Percentiles rank a stretch among this genome's conserved stretches.
Conservation (phyloP, 2,329 filamentous ascomycete species). For the Diaporthe batatas region DNA sequence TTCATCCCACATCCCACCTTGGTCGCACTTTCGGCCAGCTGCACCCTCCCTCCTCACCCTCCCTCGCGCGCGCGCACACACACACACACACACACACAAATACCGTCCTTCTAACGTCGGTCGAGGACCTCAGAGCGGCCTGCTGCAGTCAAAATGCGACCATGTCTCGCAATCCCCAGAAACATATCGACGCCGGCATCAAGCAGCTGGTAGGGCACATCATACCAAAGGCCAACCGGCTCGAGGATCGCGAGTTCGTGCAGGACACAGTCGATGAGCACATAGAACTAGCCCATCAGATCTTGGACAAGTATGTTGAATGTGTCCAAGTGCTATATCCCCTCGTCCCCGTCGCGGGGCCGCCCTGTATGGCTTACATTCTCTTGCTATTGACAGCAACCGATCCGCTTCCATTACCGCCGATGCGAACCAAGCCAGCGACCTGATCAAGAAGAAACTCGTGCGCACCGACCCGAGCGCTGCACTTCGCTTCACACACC, state of each 20-base stretch:
- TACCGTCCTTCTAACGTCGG: not conserved
- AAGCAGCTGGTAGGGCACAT: slow-evolving; percentile 82
- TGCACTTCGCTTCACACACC: slow-evolving; percentile 87
- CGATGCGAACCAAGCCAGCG: slow-evolving; percentile 91
- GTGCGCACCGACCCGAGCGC: slow-evolving; percentile 83
- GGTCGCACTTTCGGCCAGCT: not conserved
- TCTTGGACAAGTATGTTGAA: slow-evolving; percentile 63
- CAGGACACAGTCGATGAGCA: slow-evolving; percentile 77
- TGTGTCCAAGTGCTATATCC: not conserved
- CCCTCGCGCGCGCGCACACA: too few relatives aligned
- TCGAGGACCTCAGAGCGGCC: not conserved
- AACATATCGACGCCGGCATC: slow-evolving; percentile 83
- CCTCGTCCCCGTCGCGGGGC: not conserved
- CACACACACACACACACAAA: too few relatives aligned
- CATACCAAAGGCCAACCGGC: slow-evolving; percentile 64
- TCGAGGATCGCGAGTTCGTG: slow-evolving; percentile 75
- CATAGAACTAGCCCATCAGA: slow-evolving; percentile 64
- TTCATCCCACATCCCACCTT: slow-evolving; percentile 26
- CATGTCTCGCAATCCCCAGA: slow-evolving; percentile 68
- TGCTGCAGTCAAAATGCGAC: slow-evolving; percentile 57
- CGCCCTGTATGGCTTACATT: slow-evolving; percentile 19
- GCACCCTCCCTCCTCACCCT: not conserved
- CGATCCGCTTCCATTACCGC: slow-evolving; percentile 68
- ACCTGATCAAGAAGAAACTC: slow-evolving; percentile 90
- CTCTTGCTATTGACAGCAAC: slow-evolving; percentile 26